Conservation (phyloP, 2,329 filamentous ascomycete species). For the Cladorrhinum sp. region DNA sequence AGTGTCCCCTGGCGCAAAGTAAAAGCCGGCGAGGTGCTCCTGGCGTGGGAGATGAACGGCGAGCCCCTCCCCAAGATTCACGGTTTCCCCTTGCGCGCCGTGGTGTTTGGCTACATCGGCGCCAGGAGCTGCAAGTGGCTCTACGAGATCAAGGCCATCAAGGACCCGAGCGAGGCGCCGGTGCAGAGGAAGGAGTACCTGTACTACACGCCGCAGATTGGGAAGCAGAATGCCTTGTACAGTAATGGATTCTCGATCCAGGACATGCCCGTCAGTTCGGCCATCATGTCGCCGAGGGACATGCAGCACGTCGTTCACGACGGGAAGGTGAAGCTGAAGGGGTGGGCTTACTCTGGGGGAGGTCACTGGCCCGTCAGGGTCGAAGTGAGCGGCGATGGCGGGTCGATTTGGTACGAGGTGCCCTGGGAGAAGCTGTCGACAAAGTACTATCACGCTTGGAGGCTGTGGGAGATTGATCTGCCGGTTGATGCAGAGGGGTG, state of each 20-base stretch:
- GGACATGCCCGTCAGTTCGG: constrained; percentile 67
- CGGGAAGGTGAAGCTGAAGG: constrained; percentile 54
- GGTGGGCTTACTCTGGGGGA: constrained; percentile 58
- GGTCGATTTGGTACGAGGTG: constrained; percentile 62
- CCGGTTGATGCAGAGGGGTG: constrained; percentile 61
- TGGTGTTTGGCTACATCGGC: constrained; percentile 66
- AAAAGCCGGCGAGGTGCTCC: constrained; percentile 61
- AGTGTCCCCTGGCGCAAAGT: constrained; percentile 67
- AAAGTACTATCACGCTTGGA: constrained; percentile 63
- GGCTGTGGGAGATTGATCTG: constrained; percentile 60
- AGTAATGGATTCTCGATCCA: constrained; percentile 65
- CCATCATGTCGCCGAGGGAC: constrained; percentile 62
- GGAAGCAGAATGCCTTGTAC: constrained; percentile 61
- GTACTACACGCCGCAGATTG: constrained; percentile 66
- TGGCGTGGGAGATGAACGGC: constrained; percentile 72
- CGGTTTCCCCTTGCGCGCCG: constrained; percentile 59
- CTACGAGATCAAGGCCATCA: constrained; percentile 59
- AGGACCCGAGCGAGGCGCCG: constrained; percentile 52
- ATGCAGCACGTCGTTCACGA: constrained; percentile 61
- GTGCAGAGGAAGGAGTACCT: constrained; percentile 65
- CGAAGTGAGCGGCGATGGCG: constrained; percentile 61
- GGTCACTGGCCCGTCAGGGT: constrained; percentile 60
- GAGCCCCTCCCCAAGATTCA: constrained; percentile 62
- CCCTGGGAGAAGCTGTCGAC: constrained; percentile 56
- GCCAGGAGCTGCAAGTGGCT: constrained; percentile 64